phyloP scores from a whole-genome alignment of 768 basidiomycete genomes.

The Podaxis sp. region DNA sequence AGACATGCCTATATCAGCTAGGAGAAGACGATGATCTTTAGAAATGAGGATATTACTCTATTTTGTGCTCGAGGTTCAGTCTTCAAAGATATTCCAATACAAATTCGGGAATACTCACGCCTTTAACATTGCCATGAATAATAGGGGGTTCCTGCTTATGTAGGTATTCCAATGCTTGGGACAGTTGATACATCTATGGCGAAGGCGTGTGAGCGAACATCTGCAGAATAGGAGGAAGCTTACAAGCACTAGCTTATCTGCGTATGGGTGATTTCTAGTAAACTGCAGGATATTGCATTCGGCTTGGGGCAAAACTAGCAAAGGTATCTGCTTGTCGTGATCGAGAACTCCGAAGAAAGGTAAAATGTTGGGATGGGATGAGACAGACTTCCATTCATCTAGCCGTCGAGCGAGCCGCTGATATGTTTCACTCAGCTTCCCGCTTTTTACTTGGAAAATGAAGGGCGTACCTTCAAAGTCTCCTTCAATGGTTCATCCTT shows the following conservation, averaged over 20 bases:
- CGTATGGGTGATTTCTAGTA: conserved; percentile 10
- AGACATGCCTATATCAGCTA: conserved; percentile 11
- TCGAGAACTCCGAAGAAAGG: conserved; percentile 19
- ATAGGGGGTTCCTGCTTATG: conserved; percentile 13
- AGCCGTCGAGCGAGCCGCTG: conserved; percentile 17
- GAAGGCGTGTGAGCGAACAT: neutral
- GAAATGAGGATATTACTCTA: conserved; percentile 14
- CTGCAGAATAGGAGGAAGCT: neutral
- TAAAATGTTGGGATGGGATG: conserved; percentile 19
- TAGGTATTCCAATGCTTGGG: conserved; percentile 2
- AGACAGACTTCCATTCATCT: conserved; percentile 20
- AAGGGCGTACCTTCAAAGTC: neutral
- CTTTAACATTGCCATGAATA: conserved; percentile 9
- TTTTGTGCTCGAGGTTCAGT: neutral
- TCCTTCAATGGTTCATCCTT: neutral
- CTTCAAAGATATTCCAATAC: neutral
- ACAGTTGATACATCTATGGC: neutral
- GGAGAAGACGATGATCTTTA: neutral
- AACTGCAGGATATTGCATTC: conserved; percentile 20
- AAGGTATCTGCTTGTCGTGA: conserved; percentile 13
- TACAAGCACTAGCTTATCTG: conserved; percentile 16
- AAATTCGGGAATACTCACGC: neutral
- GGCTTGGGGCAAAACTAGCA: neutral
- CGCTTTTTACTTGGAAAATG: neutral
- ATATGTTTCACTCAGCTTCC: neutral